Base-by-base conservation (phyloP, 352 stramenopile genomes). In the Phytophthora citricola region DNA sequence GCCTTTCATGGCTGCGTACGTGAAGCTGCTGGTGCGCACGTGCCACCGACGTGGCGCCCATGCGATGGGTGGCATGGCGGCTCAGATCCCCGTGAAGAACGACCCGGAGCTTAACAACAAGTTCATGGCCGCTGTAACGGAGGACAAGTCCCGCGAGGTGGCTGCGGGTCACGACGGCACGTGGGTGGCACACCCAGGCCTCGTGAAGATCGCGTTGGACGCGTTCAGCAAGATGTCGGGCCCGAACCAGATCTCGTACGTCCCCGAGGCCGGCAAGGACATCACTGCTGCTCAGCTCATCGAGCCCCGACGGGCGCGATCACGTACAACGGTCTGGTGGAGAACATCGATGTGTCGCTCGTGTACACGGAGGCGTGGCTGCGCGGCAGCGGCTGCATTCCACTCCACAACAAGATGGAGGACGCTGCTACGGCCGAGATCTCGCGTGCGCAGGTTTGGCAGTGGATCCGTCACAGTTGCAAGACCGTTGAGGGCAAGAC, bases 41-140 rank as follows among this genome's bases (percentile, higher is more conserved):
- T 99, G 97, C 80, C 95, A 99, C 76, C 93, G 93, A 61, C 91
- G 97, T 55, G 96, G 97, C 10, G 96, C 94, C 0, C 96, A 98
- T 69, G 95, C 95, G 15, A 99, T 99, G 95, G 96, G 96, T 39
- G 97, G 97, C 54, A 99, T 99, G 97, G 94, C 93, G n/a, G 96
- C 96, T 7, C 89, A 98, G 66, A 99, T 99, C 69, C 96, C 96
- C 1, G 93, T 98, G 55, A 98, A 97, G 81, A 91, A 97, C 66
- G 92, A 98, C 73, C 76, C 82, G 10, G 80, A 83, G 29, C 79
- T 92, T 15, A 98, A 98, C 73, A 88, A 90, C 52, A 87, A 91
- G 58, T 91, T 96, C 53, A 93, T 98, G 89, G 68, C 84, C 7
- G 89, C 85, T 20, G 93, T 98, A 22, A 85, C 79, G 20, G 81